These are phyloP conservation scores for Truncatella angustata DNA, from an alignment of 2,329 filamentous ascomycete species.

Conservation along the genomic window DNA sequence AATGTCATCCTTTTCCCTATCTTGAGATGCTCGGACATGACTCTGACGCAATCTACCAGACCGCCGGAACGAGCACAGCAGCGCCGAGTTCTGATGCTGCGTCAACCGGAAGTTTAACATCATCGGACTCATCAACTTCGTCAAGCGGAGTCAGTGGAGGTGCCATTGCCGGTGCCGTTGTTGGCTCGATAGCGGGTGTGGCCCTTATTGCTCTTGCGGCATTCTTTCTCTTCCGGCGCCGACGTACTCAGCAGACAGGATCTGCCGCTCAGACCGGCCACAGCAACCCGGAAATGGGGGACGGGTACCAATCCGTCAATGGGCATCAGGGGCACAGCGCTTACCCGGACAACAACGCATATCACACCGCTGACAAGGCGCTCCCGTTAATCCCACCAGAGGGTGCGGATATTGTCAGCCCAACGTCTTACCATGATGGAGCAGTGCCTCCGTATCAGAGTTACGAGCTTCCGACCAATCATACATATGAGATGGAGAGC, in stretches of 20 bases:
- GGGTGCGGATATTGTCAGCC: neutral
- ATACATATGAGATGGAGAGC: neutral
- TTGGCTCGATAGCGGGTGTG: conserved; percentile 14
- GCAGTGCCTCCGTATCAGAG: neutral
- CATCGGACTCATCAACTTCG: neutral
- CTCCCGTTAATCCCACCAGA: neutral
- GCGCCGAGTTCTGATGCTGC: no score
- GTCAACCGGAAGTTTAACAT: neutral
- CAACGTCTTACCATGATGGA: neutral
- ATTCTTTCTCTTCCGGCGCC: conserved; percentile 15
- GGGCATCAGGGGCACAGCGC: neutral
- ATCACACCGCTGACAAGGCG: neutral
- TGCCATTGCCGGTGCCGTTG: conserved; percentile 18
- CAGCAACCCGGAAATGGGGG: neutral
- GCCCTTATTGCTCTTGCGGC: conserved; percentile 3
- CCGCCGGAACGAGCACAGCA: no score
- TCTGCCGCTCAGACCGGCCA: no score
- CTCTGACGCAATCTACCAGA: no score
- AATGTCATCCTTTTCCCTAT: no score
- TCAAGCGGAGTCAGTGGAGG: conserved; percentile 12
- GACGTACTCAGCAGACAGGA: no score
- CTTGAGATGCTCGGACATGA: no score
- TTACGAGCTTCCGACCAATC: neutral
- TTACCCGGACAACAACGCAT: neutral
- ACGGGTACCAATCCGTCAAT: neutral